A percentile compares a stretch with the other conserved stretches of the same genome.
phyloP scores from a whole-genome alignment of 2,329 filamentous ascomycete species.

The Trichoderma afroharzianum region DNA sequence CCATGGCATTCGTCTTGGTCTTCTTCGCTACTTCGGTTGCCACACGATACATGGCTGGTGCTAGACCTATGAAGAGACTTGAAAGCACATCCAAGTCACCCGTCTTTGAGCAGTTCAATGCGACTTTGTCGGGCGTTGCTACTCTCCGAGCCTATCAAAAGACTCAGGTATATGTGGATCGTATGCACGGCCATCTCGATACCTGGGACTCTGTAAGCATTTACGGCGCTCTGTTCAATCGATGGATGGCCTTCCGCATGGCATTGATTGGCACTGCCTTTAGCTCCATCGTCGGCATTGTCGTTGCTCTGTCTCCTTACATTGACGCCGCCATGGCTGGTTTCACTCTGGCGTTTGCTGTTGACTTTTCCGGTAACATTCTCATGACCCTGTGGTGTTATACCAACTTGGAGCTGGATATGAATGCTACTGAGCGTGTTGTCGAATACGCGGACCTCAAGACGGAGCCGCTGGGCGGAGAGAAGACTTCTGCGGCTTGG shows the following conservation, averaged over 20 bases:
- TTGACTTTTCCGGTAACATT: conserved; percentile 63
- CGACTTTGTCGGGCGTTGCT: conserved; percentile 66
- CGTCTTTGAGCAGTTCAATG: conserved; percentile 75
- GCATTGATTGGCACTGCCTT: conserved; percentile 66
- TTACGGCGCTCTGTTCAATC: conserved; percentile 68
- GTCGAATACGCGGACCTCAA: conserved; percentile 69
- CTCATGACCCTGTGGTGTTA: conserved; percentile 66
- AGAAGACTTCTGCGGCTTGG: conserved; percentile 66
- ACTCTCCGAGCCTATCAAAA: conserved; percentile 77
- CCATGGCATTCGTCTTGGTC: conserved; percentile 58
- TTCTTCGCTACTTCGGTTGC: conserved; percentile 56
- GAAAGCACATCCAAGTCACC: conserved; percentile 76
- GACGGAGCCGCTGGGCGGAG: conserved; percentile 62
- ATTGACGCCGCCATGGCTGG: conserved; percentile 70
- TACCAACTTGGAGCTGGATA: conserved; percentile 68
- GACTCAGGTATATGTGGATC: conserved; percentile 59
- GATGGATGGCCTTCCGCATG: conserved; percentile 75
- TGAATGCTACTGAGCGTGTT: conserved; percentile 75
- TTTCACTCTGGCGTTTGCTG: conserved; percentile 69
- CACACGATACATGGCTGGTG: conserved; percentile 62
- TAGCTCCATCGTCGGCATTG: conserved; percentile 58
- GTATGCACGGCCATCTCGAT: conserved; percentile 69
- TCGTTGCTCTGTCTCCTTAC: conserved; percentile 58
- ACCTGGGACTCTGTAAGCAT: conserved; percentile 62
- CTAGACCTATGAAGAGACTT: conserved; percentile 71